Base-by-base conservation (phyloP, 2,329 filamentous ascomycete genomes). In the Xylaria sp. region DNA sequence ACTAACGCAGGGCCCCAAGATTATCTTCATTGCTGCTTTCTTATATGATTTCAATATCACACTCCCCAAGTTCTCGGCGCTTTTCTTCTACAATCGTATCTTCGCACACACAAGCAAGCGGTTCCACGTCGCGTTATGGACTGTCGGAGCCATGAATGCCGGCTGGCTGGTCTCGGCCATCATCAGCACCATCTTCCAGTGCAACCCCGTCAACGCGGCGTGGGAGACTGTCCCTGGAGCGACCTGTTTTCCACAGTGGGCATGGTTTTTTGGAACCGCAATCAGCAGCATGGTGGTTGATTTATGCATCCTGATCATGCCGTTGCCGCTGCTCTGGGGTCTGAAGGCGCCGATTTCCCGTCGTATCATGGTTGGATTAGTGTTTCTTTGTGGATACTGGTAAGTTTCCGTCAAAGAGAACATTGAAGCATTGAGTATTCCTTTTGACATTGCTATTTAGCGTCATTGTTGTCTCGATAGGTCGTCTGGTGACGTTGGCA, bases 401-500 rank as follows among this genome's bases (percentile, higher is more conserved):
- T 48, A 41, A 40, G 45, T 24, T 19, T n/a, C n/a, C n/a, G n/a
- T n/a, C n/a, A n/a, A n/a, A n/a, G n/a, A n/a, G n/a, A n/a, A n/a
- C n/a, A n/a, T n/a, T n/a, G n/a, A n/a, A n/a, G n/a, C n/a, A n/a
- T n/a, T n/a, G n/a, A n/a, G n/a, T n/a, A 37, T 18, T 16, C n/a
- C 18, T 24, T 4, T 18, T 48, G 26, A 48, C 17, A 24, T 16
- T n/a, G 16, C 26, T 40, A 39, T 17, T 7, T 19, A 48, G 45
- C 9, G 45, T 48, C 7, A 48, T 48, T 29, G 34, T 48, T 29
- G 19, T 29, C 20, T 48, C 45, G 9, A 29, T 48, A 9, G 45
- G 45, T 29, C 45, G 45, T 26, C 45, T 48, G 45, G 45, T 48
- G 11, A 40, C 47, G 22, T 39, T 49, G 19, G 47, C 39, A 22